These are phyloP conservation scores for Phytophthora pseudosyringae DNA, from an alignment of 352 stramenopile genomes.

Conservation along the genomic window DNA sequence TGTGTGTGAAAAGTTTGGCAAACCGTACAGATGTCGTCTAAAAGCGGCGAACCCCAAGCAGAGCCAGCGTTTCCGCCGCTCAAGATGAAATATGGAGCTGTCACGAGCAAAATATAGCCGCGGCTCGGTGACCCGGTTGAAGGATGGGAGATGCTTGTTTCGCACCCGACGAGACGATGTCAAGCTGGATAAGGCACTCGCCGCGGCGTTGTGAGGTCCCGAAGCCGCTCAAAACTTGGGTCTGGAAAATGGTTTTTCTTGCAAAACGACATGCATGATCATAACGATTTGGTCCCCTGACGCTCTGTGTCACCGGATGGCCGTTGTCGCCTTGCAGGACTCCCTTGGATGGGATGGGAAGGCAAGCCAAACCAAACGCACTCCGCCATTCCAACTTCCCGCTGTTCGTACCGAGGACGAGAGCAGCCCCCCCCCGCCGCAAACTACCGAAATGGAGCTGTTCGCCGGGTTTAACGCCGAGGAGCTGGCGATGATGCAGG, in stretches of 20 bases:
- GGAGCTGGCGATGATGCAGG: slow-evolving; percentile 51
- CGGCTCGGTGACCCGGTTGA: slow-evolving; percentile 12
- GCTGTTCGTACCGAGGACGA: slow-evolving; percentile 40
- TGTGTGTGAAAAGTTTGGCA: slow-evolving; percentile 4
- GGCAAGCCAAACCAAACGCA: background rate
- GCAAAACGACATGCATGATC: slow-evolving; percentile 28
- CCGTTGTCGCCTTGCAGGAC: slow-evolving; percentile 28
- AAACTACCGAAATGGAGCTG: slow-evolving; percentile 41
- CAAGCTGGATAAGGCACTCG: slow-evolving; percentile 15
- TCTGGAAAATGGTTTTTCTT: slow-evolving; percentile 15
- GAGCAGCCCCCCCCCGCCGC: slow-evolving; percentile 3
- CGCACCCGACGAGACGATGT: slow-evolving; percentile 30
- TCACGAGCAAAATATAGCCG: slow-evolving; percentile 35
- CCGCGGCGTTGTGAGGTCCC: slow-evolving; percentile 31
- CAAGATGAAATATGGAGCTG: slow-evolving; percentile 24
- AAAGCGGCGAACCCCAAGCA: slow-evolving; percentile 27
- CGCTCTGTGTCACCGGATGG: slow-evolving; percentile 26
- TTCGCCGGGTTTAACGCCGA: slow-evolving; percentile 50
- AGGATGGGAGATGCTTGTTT: slow-evolving; percentile 32
- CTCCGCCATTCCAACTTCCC: slow-evolving; percentile 29
- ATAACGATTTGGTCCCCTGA: slow-evolving; percentile 28
- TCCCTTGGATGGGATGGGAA: slow-evolving; percentile 29
- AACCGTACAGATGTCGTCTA: slow-evolving; percentile 26
- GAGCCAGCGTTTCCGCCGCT: slow-evolving; percentile 19
- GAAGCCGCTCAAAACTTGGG: slow-evolving; percentile 1